phyloP scores from a whole-genome alignment of 192 early-diverging fungal species.

The Coemansia sp. region DNA sequence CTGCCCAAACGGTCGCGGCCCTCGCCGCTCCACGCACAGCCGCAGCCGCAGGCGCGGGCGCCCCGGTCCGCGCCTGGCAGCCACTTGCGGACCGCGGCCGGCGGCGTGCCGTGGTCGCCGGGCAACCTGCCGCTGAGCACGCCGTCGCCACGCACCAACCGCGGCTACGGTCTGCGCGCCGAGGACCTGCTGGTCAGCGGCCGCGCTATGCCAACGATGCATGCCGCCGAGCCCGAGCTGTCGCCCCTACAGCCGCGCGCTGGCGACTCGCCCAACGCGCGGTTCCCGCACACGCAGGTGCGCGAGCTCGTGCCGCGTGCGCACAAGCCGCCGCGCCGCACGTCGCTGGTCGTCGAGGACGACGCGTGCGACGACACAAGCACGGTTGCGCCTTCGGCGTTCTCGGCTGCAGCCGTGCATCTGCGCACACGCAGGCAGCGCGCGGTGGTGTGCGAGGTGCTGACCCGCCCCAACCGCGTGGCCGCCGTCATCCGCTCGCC shows the following conservation, averaged over 20 bases:
- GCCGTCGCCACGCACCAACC: slow-evolving; percentile 1
- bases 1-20: neutral
- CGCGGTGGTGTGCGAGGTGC: slow-evolving; percentile 20
- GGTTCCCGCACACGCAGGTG: slow-evolving; percentile 32
- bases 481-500: slow-evolving; percentile 19
- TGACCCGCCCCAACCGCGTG: slow-evolving; percentile 24
- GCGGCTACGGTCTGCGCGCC: slow-evolving; percentile 32
- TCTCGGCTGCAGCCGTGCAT: slow-evolving; percentile 20
- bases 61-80: neutral
- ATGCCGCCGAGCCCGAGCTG: neutral
- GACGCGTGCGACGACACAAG: neutral
- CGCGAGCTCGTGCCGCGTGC: slow-evolving; percentile 41
- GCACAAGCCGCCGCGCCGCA: slow-evolving; percentile 21
- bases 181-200: slow-evolving; percentile 22
- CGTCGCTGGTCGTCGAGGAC: slow-evolving; percentile 26
- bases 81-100: slow-evolving; percentile 19
- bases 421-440: slow-evolving; percentile 28
- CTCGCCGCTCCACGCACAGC: neutral
- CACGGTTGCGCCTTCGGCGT: slow-evolving; percentile 3
- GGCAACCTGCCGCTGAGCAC: slow-evolving; percentile 12
- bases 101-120: slow-evolving; percentile 43
- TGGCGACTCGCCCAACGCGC: neutral
- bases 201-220: neutral
- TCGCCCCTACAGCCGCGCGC: neutral
- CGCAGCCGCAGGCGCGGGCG: no score